phyloP scores from a whole-genome alignment of 2,329 filamentous ascomycete species.

The Simplicillium sp. region DNA sequence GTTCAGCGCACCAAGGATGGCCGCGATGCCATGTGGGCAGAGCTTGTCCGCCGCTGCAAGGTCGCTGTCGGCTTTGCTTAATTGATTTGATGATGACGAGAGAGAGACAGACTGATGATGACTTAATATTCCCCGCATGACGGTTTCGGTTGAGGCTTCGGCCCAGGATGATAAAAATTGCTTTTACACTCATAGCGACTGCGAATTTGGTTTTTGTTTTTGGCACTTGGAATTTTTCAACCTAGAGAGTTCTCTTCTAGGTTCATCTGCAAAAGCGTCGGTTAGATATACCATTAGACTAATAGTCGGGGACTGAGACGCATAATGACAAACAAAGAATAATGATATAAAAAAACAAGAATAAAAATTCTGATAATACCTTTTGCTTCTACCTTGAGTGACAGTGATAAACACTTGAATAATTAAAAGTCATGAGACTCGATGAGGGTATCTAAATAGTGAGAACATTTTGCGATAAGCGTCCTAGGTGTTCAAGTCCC shows the following conservation, averaged over 20 bases:
- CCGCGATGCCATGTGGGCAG: conserved; percentile 51
- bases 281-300: not conserved
- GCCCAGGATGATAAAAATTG: conserved; percentile 1
- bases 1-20: conserved; percentile 53
- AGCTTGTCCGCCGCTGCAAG: conserved; percentile 48
- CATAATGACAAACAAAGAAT: conserved; percentile 9
- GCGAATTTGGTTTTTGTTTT: not conserved
- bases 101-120: too few species aligned
- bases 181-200: not conserved
- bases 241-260: conserved; percentile 9
- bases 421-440: too few species aligned
- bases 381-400: too few species aligned
- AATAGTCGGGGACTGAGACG: conserved; percentile 2
- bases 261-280: conserved; percentile 12
- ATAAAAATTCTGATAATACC: not conserved
- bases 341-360: not conserved
- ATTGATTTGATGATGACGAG: conserved; percentile 6
- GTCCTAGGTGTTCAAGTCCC: conserved; percentile 7
- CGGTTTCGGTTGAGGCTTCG: too few species aligned
- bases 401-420: too few species aligned
- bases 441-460: too few species aligned
- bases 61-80: conserved; percentile 25
- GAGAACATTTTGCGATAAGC: too few species aligned
- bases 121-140: not conserved
- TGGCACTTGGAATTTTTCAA: not conserved